Conservation (phyloP, 192 early-diverging fungal species). For the Gamsiella multidivaricata region DNA sequence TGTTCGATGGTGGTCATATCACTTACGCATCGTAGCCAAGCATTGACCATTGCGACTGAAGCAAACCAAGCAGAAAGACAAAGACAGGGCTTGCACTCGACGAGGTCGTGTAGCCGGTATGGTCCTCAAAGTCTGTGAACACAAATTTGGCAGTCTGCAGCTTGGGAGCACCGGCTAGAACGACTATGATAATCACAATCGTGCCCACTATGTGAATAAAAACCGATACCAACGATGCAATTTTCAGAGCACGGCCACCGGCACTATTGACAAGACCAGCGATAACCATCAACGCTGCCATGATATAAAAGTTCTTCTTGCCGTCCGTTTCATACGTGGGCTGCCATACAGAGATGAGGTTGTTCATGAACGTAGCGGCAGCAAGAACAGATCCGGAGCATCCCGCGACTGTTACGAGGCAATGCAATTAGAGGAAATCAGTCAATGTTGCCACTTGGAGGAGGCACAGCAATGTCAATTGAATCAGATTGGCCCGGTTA, state of each 20-base stretch:
- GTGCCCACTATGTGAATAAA: conserved; percentile 46
- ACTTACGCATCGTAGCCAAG: conserved; percentile 53
- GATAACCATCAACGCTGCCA: conserved; percentile 33
- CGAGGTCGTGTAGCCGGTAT: conserved; percentile 46
- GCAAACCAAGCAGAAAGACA: conserved; percentile 55
- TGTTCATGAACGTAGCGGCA: conserved; percentile 43
- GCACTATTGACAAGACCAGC: conserved; percentile 39
- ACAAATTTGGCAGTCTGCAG: conserved; percentile 49
- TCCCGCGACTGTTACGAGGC: conserved; percentile 42
- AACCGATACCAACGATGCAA: conserved; percentile 44
- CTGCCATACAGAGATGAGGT: conserved; percentile 28
- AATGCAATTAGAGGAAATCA: too few species aligned
- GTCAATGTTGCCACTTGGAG: too few species aligned
- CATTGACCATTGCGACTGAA: conserved; percentile 55
- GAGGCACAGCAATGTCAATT: too few species aligned
- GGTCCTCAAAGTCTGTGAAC: conserved; percentile 51
- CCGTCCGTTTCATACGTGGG: conserved; percentile 11
- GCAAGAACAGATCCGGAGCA: conserved; percentile 46
- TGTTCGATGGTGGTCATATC: neutral
- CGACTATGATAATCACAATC: conserved; percentile 27
- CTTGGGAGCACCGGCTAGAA: conserved; percentile 36
- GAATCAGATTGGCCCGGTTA: neutral
- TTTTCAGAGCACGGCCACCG: conserved; percentile 29
- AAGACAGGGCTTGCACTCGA: conserved; percentile 39
- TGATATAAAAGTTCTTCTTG: conserved; percentile 50